These are phyloP conservation scores for Aspergillus sp. DNA, from an alignment of 2,329 filamentous ascomycete species.

Conservation along the genomic window DNA sequence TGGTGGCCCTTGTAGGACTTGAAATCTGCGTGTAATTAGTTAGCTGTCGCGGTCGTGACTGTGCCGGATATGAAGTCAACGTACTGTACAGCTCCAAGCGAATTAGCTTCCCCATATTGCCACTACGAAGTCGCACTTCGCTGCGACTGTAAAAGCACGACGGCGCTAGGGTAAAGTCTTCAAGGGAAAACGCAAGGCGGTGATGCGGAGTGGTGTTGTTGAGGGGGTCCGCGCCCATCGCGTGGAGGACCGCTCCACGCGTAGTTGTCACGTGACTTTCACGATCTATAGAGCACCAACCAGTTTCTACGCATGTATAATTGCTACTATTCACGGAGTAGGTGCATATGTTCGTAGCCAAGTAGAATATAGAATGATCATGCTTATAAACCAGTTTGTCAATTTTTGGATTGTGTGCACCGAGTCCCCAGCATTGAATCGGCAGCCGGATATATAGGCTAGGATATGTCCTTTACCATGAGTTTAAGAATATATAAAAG, in stretches of 20 bases:
- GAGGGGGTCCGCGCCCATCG: slow-evolving; percentile 22
- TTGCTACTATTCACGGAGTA: too few relatives aligned
- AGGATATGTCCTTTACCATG: too few relatives aligned
- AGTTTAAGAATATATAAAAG: too few relatives aligned
- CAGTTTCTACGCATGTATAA: neutral
- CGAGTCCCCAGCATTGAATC: too few relatives aligned
- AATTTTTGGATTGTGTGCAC: neutral
- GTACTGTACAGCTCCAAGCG: slow-evolving; percentile 90
- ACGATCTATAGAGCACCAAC: neutral
- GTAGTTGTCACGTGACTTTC: slow-evolving; percentile 5
- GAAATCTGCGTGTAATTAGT: slow-evolving; percentile 67
- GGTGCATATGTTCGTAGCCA: too few relatives aligned
- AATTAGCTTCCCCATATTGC: slow-evolving; percentile 91
- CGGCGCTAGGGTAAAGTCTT: neutral
- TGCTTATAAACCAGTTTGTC: neutral
- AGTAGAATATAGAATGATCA: too few relatives aligned
- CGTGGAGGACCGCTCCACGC: slow-evolving; percentile 5
- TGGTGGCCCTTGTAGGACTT: slow-evolving; percentile 99
- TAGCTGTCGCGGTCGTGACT: slow-evolving; percentile 10
- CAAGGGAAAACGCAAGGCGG: slow-evolving; percentile 3
- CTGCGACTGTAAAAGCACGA: slow-evolving; percentile 21
- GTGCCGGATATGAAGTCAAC: slow-evolving; percentile 30
- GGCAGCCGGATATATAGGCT: too few relatives aligned
- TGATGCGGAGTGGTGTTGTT: slow-evolving; percentile 18
- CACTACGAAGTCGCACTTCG: slow-evolving; percentile 25